These are phyloP conservation scores for Cyberlindnera euphorbiiphila DNA, from an alignment of 805 yeast species.

Conservation along the genomic window DNA sequence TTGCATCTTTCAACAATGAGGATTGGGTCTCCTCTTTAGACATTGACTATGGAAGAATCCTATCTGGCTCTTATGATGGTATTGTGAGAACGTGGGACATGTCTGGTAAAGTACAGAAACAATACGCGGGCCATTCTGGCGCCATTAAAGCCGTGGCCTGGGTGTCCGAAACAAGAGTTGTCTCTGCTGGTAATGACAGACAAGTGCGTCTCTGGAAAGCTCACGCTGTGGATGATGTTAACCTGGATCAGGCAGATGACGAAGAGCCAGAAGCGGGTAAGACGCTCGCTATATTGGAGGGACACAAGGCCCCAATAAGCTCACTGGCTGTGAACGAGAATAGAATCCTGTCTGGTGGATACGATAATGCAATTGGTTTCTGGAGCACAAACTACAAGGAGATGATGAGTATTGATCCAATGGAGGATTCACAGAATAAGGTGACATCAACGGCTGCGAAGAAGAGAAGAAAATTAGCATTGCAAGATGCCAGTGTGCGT, in stretches of 20 bases:
- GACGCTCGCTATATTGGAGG: slow-evolving; percentile 81
- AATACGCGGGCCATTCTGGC: slow-evolving; percentile 83
- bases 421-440: slow-evolving; percentile 42
- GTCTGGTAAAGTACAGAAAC: slow-evolving; percentile 76
- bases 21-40: slow-evolving; percentile 88
- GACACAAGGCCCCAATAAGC: slow-evolving; percentile 87
- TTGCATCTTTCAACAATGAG: slow-evolving; percentile 84
- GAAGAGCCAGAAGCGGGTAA: slow-evolving; percentile 59
- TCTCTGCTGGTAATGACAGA: slow-evolving; percentile 87
- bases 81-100: slow-evolving; percentile 84
- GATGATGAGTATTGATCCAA: slow-evolving; percentile 60
- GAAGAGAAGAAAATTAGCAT: slow-evolving; percentile 80
- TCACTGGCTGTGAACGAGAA: slow-evolving; percentile 52
- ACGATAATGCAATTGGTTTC: slow-evolving; percentile 73
- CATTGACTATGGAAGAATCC: slow-evolving; percentile 45
- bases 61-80: slow-evolving; percentile 94
- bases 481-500: slow-evolving; percentile 69
- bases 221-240: slow-evolving; percentile 33
- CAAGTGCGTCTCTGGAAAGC: slow-evolving; percentile 86
- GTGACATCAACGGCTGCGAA: slow-evolving; percentile 73
- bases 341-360: slow-evolving; percentile 78
- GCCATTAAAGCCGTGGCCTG: slow-evolving; percentile 81
- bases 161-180: slow-evolving; percentile 69
- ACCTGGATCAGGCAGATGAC: slow-evolving; percentile 35
- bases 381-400: slow-evolving; percentile 90